phyloP scores from a whole-genome alignment of 2,329 filamentous ascomycete species.

The Colletotrichum higginsianum region DNA sequence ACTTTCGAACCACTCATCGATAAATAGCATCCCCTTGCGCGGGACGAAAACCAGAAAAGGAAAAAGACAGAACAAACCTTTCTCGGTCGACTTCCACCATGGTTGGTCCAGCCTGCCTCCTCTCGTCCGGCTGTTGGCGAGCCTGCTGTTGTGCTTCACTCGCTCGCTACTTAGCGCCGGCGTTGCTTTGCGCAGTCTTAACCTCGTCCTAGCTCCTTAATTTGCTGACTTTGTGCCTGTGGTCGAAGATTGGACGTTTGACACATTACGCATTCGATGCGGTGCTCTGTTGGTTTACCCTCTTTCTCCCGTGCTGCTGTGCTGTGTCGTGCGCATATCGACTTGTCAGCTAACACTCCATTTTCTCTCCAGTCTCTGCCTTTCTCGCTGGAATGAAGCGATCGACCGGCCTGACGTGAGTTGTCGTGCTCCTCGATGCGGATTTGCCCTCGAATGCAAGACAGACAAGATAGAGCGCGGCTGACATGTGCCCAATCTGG shows the following conservation, averaged over 20 bases:
- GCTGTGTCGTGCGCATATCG: background rate
- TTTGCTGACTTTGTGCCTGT: conserved; percentile 78
- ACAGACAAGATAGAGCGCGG: conserved; percentile 26
- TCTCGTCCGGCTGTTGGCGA: conserved; percentile 31
- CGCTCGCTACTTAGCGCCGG: conserved; percentile 28
- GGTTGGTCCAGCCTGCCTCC: conserved; percentile 32
- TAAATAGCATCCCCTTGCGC: background rate
- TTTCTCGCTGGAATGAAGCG: conserved; percentile 98
- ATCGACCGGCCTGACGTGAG: conserved; percentile 97
- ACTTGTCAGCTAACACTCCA: conserved; percentile 16
- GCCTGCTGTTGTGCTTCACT: conserved; percentile 26
- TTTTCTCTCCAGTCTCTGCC: conserved; percentile 79
- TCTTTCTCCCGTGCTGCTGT: background rate
- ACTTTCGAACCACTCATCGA: conserved; percentile 4
- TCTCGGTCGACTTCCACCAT: conserved; percentile 18
- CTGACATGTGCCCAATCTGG: conserved; percentile 63
- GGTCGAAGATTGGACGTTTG: conserved; percentile 89
- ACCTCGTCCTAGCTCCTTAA: conserved; percentile 71
- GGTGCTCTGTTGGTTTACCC: conserved; percentile 81
- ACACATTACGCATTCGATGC: conserved; percentile 98
- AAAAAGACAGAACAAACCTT: conserved; percentile 24
- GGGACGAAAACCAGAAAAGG: background rate
- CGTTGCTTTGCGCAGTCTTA: conserved; percentile 55
- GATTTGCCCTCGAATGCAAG: conserved; percentile 4
- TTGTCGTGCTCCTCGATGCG: conserved; percentile 49